Percentiles rank a stretch among this genome's conserved stretches.
Evolutionary conservation across 768 basidiomycete species (phyloP).

Genomic region (Tricholomella constricta): DNA sequence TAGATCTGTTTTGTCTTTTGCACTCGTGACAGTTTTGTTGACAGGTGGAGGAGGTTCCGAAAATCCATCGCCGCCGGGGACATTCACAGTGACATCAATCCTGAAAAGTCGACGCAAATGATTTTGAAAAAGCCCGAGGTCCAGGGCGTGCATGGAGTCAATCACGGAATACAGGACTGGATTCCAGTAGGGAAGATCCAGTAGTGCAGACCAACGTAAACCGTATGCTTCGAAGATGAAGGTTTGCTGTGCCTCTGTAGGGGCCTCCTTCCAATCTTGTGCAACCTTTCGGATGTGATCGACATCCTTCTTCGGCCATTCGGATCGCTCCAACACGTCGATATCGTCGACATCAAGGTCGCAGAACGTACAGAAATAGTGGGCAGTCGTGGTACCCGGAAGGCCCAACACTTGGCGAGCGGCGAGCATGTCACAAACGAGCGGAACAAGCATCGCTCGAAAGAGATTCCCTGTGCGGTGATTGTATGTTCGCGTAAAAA

Average conservation of each 20-base stretch:
- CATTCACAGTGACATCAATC: slow-evolving; percentile 14
- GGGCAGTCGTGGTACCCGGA: slow-evolving; percentile 12
- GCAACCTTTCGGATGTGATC: slow-evolving; percentile 17
- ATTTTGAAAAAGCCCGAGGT: slow-evolving; percentile 37
- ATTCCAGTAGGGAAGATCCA: slow-evolving; percentile 42
- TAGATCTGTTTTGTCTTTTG: no score
- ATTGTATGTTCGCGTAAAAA: no score
- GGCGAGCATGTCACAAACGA: no score
- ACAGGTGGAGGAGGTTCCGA: no score
- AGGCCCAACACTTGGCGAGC: slow-evolving; percentile 29
- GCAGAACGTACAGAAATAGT: slow-evolving; percentile 32
- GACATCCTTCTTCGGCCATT: slow-evolving; percentile 23
- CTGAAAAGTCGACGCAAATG: no score
- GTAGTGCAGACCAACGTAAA: slow-evolving; percentile 31
- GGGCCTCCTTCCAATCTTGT: slow-evolving; percentile 25
- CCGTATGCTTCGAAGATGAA: slow-evolving; percentile 22
- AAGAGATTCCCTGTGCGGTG: slow-evolving; percentile 18
- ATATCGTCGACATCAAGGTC: slow-evolving; percentile 24
- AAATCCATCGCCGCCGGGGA: slow-evolving; percentile 14
- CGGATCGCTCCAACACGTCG: slow-evolving; percentile 22
- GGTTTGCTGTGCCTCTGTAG: slow-evolving; percentile 11
- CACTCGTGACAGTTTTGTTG: no score
- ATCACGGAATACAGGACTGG: slow-evolving; percentile 29
- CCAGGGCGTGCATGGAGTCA: slow-evolving; percentile 44
- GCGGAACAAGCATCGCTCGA: slow-evolving; percentile 16